A percentile compares a stretch with the other conserved stretches of the same genome.
These are phyloP conservation scores for Globisporangium barbulae DNA, from an alignment of 352 stramenopile species.

Conservation along the genomic window DNA sequence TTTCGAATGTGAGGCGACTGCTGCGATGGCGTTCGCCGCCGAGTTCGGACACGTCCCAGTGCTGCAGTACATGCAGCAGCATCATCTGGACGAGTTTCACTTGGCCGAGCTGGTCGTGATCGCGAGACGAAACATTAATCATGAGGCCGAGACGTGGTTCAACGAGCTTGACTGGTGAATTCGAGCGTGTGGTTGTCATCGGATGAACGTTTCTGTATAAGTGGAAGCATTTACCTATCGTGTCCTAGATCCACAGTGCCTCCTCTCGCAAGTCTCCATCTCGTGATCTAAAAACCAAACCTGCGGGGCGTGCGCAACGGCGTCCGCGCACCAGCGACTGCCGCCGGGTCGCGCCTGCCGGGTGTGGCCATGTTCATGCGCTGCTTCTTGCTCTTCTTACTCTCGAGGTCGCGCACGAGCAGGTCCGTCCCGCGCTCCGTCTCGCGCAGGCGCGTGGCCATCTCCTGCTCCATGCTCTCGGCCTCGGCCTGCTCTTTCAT, in stretches of 20 bases:
- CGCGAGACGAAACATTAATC: background rate
- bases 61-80: constrained; percentile 9
- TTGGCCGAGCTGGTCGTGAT: constrained; percentile 1
- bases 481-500: constrained; percentile 81
- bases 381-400: constrained; percentile 50
- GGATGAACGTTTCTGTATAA: too few species aligned
- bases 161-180: background rate
- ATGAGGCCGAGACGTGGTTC: background rate
- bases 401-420: constrained; percentile 19
- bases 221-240: too few species aligned
- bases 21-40: background rate
- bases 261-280: background rate
- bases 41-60: constrained; percentile 4
- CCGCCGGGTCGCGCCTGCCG: constrained; percentile 30
- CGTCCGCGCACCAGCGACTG: constrained; percentile 30
- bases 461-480: constrained; percentile 84
- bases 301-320: constrained; percentile 57
- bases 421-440: constrained; percentile 17
- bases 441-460: constrained; percentile 33
- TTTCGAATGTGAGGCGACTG: too few species aligned
- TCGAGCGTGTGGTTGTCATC: background rate
- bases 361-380: constrained; percentile 60
- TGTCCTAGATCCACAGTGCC: too few species aligned
- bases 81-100: background rate
- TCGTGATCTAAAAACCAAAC: constrained; percentile 38